Evolutionary conservation across 208 protist genomes (phyloP), one percentile per base, ranked within the genome.

Genomic region (Leishmania tropica): DNA sequence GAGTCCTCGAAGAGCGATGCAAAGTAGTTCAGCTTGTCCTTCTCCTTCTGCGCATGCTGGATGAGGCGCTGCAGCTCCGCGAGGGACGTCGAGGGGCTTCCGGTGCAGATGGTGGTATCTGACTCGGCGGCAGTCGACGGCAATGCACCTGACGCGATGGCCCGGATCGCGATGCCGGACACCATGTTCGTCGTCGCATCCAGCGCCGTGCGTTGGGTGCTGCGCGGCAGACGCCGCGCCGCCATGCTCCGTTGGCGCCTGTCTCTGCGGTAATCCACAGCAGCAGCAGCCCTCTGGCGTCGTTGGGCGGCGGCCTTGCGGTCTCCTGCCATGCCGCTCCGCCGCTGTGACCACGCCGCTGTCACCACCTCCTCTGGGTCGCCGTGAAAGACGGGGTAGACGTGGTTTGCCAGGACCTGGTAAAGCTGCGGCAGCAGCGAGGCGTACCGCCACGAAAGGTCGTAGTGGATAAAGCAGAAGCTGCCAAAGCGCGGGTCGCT

Each of bases 391-490:
- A 82, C 75, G 35, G 79, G 77, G 62, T 81, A 73, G 45, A 84
- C 83, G 75, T 90, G 89, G 68, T 87, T 85, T 65, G 90, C 81
- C 35, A 97, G 87, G 58, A 93, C 83, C 42, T 88, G 83, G 60
- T 87, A 96, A n/a, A 98, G 56, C 75, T 87, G 84, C 51, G 87
- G 87, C 37, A 97, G 87, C 28, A 98, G 62, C 1, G 92, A 89
- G 17, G 84, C 45, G 85, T 93, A 95, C 31, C 85, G 81, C 85
- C 87, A 92, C 35, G 92, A 96, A n/a, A 97, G 92, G 79, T 98
- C 94, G 89, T 97, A 98, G 81, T 95, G 87, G 8, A 87, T 75
- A 77, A 93, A 97, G 84, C 95, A 96, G 87, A 95, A 98, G 76
- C 79, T 71, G 58, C 83, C 78, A 80, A 98, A 97, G 73, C 81